phyloP scores from a whole-genome alignment of 2,329 filamentous ascomycete species.

The Fusarium sublunatum region DNA sequence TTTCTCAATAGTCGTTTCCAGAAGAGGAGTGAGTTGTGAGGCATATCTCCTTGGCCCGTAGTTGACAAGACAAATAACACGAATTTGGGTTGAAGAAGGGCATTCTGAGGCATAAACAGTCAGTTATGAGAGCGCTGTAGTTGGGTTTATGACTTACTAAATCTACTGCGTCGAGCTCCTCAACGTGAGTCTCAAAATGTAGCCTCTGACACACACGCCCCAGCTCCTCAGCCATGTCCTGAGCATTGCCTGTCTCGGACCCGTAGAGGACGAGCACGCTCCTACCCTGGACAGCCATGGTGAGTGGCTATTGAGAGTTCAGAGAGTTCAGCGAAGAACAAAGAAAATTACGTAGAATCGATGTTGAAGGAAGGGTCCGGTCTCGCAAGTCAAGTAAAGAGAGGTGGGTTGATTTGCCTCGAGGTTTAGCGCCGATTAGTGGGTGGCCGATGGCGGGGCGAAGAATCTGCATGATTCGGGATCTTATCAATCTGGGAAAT shows the following conservation, averaged over 20 bases:
- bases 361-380: not conserved
- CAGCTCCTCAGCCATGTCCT: slow-evolving; percentile 90
- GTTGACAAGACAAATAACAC: slow-evolving; percentile 89
- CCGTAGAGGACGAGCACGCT: slow-evolving; percentile 83
- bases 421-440: slow-evolving; percentile 38
- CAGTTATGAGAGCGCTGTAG: slow-evolving; percentile 6
- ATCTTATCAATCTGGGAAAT: slow-evolving; percentile 41
- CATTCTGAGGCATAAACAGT: slow-evolving; percentile 55
- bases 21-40: slow-evolving; percentile 81
- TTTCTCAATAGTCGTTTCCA: slow-evolving; percentile 88
- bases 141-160: slow-evolving; percentile 67
- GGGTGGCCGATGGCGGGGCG: slow-evolving; percentile 40
- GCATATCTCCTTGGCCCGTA: slow-evolving; percentile 93
- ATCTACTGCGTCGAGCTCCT: slow-evolving; percentile 80
- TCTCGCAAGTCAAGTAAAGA: slow-evolving; percentile 19
- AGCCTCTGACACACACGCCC: slow-evolving; percentile 79
- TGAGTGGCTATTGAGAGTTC: not conserved
- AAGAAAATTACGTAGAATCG: not conserved
- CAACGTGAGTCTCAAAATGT: slow-evolving; percentile 79
- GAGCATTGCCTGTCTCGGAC: slow-evolving; percentile 93
- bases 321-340: not conserved
- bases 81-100: slow-evolving; percentile 64
- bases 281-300: slow-evolving; percentile 50
- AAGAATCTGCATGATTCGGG: slow-evolving; percentile 17
- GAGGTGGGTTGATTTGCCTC: slow-evolving; percentile 20